These are phyloP conservation scores for Flaveria trinervia DNA, from an alignment of 129 eudicot genomes.

Conservation along the genomic window DNA sequence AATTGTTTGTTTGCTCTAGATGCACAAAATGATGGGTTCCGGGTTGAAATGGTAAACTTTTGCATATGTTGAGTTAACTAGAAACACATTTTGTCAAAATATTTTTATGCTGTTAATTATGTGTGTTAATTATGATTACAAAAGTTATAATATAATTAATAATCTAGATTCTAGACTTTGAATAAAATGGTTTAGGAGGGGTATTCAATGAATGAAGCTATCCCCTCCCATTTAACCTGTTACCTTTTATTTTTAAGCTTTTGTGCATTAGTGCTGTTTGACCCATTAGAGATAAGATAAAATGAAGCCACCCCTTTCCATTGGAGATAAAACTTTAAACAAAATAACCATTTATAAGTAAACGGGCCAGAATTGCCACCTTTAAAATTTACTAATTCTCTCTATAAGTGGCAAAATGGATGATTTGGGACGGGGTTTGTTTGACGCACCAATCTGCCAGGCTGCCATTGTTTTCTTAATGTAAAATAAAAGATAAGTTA, in stretches of 20 bases:
- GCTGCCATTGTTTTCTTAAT: not conserved
- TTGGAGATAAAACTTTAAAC: not conserved
- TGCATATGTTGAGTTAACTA: not conserved
- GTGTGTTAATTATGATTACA: not conserved
- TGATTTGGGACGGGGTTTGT: not conserved
- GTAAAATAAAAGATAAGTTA: not conserved
- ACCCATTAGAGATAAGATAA: slow-evolving; percentile 4
- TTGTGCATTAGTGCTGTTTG: not conserved
- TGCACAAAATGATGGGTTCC: not conserved
- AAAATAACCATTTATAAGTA: not conserved
- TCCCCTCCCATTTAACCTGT: not conserved
- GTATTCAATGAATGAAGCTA: not conserved
- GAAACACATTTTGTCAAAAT: not conserved
- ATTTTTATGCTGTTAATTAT: not conserved
- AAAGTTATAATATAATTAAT: not conserved
- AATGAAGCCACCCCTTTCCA: not conserved
- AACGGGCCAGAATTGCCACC: not conserved
- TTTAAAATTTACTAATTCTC: not conserved
- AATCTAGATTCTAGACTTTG: not conserved
- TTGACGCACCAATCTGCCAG: not conserved
- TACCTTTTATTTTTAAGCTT: not conserved
- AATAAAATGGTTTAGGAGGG: not conserved
- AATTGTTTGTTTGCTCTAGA: slow-evolving; percentile 9
- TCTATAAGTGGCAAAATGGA: slow-evolving; percentile 6
- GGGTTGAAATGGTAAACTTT: not conserved